phyloP scores from a whole-genome alignment of 1,139 yeast genomes.

The Kurtzmaniella quercitrusa region DNA sequence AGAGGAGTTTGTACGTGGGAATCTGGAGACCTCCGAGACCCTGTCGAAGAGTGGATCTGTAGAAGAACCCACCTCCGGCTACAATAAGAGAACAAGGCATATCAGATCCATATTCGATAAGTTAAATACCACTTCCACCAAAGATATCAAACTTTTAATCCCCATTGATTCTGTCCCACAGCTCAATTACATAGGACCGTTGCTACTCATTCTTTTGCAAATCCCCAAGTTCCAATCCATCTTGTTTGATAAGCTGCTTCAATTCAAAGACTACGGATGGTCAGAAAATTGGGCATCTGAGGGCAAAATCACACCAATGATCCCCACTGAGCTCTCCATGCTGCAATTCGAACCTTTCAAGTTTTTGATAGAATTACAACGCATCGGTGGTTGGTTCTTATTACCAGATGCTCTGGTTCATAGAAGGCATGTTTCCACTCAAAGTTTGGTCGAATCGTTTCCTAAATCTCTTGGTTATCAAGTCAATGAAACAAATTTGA shows the following conservation, averaged over 20 bases:
- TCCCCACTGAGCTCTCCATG: conserved; percentile 7
- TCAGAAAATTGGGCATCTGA: conserved; percentile 12
- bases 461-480: conserved; percentile 17
- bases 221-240: conserved; percentile 16
- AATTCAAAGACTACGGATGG: conserved; percentile 13
- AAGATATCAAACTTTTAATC: conserved; percentile 1
- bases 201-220: conserved; percentile 22
- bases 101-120: conserved; percentile 4
- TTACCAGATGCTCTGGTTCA: conserved; percentile 5
- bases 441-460: conserved; percentile 16
- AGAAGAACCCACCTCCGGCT: not conserved
- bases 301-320: conserved; percentile 6
- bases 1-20: not conserved
- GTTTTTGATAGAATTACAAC: conserved; percentile 19
- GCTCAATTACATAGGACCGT: conserved; percentile 21
- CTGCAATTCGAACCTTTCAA: conserved; percentile 7
- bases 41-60: not conserved
- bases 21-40: no score
- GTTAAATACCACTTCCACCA: conserved; percentile 1
- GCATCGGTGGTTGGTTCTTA: conserved; percentile 17
- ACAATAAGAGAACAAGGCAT: not conserved
- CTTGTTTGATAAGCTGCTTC: conserved; percentile 7
- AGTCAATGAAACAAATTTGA: conserved; percentile 10
- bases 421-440: conserved; percentile 22
- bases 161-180: not conserved